These are phyloP conservation scores for Tulasnella calospora DNA, from an alignment of 768 basidiomycete species.

Conservation along the genomic window DNA sequence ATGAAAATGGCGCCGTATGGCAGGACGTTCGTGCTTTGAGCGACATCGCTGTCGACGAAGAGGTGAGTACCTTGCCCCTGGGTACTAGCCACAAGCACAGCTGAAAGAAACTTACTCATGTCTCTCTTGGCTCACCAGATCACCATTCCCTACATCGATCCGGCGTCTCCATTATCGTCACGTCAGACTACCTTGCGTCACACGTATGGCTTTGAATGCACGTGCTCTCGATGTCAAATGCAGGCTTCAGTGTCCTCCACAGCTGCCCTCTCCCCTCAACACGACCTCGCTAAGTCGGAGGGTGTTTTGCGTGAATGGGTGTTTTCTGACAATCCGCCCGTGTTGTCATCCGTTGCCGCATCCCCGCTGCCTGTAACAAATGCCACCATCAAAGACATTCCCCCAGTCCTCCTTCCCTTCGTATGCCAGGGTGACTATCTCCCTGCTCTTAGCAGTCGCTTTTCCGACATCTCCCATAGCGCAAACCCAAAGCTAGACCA, in stretches of 20 bases:
- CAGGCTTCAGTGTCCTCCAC: background rate
- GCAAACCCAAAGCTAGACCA: slow-evolving; percentile 48
- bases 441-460: slow-evolving; percentile 52
- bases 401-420: slow-evolving; percentile 39
- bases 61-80: slow-evolving; percentile 45
- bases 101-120: background rate
- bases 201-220: slow-evolving; percentile 30
- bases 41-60: slow-evolving; percentile 54
- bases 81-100: background rate
- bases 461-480: slow-evolving; percentile 60
- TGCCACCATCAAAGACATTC: slow-evolving; percentile 35
- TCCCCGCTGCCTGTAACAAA: background rate
- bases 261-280: background rate
- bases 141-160: slow-evolving; percentile 71
- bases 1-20: slow-evolving; percentile 33
- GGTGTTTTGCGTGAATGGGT: background rate
- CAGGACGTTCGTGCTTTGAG: slow-evolving; percentile 66
- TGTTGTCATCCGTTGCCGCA: background rate
- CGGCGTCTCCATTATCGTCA: slow-evolving; percentile 46
- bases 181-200: slow-evolving; percentile 21
- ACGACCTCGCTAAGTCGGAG: background rate
- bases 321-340: background rate
- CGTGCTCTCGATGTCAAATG: slow-evolving; percentile 33
- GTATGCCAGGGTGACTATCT: slow-evolving; percentile 55
- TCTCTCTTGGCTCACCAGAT: slow-evolving; percentile 44